Evolutionary conservation across 129 eudicot genomes (phyloP), one percentile per base, ranked within the genome.

Genomic region (carrot (Daucus carota)): DNA sequence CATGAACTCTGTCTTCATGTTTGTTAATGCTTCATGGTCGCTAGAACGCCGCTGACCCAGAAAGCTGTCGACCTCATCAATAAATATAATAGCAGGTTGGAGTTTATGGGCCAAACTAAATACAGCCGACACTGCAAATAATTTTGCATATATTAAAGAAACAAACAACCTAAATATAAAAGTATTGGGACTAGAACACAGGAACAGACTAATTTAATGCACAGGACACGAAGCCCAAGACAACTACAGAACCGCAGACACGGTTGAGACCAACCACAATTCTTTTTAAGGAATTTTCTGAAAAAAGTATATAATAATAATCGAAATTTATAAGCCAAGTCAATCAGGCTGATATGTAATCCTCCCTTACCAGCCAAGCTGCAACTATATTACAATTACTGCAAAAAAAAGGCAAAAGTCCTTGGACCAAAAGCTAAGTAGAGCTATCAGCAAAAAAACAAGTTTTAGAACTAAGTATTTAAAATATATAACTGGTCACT

Each of bases 1-100:
- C 93, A 88, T 88, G 84, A 88, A 88, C 73, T 88, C 93, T 17
- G 93, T 86, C 81, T 88, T 88, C 90, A 88, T 86, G 12, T 81
- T 86, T 46, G 85, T 82, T 72, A 82, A 47, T 31, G 78, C 88
- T 73, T 88, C 93, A 76, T 84, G 78, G 73, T 88, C 93, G 29
- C 84, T 57, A 16, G 84, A 79, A 13, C 85, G 83, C 36, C 93
- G 88, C 70, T 88, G 88, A 36, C 90, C 90, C 81, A 88, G 81
- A 69, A 88, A 88, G 78, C 93, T 86, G 73, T 88, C 90, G 22
- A 88, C 90, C 81, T 86, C 90, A 34, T 86, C 93, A 76, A 86
- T 84, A 77, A 88, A 88, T 32, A 86, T 88, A 76, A 88, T 88
- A 12, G 90, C 88, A 60, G 93, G 93, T 46, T 88, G 93, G 24